phyloP scores from a whole-genome alignment of 306 rosid species.

The Nissolia schottii region DNA sequence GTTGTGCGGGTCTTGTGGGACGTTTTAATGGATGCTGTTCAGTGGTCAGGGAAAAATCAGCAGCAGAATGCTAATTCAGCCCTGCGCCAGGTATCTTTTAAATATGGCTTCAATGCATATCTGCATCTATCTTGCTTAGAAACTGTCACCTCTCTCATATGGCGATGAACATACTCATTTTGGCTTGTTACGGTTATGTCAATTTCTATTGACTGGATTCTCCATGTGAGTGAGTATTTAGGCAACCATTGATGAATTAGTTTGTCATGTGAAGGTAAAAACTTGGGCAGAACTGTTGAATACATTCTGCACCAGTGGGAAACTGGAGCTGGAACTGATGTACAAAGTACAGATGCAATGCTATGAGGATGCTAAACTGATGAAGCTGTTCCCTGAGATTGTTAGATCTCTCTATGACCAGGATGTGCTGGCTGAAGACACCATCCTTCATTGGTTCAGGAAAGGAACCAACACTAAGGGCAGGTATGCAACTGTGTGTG shows the following conservation, averaged over 20 bases:
- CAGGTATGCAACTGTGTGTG: conserved; percentile 46
- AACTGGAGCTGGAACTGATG: conserved; percentile 93
- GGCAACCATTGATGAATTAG: neutral
- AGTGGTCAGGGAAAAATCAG: conserved; percentile 99
- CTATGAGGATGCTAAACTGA: conserved; percentile 98
- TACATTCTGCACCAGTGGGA: conserved; percentile 86
- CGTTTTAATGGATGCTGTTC: conserved; percentile 98
- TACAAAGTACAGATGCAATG: conserved; percentile 99
- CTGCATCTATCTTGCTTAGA: neutral
- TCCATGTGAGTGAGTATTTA: neutral
- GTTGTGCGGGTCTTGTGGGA: conserved; percentile 88
- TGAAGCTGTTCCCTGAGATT: conserved; percentile 94
- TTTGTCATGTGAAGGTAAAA: conserved; percentile 54
- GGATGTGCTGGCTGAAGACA: conserved; percentile 96
- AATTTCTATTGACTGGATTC: neutral
- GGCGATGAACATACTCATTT: neutral
- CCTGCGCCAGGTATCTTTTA: conserved; percentile 72
- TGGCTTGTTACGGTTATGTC: neutral
- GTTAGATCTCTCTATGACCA: conserved; percentile 89
- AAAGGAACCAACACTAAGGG: conserved; percentile 92
- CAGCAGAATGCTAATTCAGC: conserved; percentile 99
- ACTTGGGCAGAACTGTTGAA: conserved; percentile 92
- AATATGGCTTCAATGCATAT: neutral
- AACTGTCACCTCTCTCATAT: neutral
- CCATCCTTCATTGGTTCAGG: conserved; percentile 94